Conservation (phyloP, 2,329 filamentous ascomycete genomes). For the Ascosphaera apis region DNA sequence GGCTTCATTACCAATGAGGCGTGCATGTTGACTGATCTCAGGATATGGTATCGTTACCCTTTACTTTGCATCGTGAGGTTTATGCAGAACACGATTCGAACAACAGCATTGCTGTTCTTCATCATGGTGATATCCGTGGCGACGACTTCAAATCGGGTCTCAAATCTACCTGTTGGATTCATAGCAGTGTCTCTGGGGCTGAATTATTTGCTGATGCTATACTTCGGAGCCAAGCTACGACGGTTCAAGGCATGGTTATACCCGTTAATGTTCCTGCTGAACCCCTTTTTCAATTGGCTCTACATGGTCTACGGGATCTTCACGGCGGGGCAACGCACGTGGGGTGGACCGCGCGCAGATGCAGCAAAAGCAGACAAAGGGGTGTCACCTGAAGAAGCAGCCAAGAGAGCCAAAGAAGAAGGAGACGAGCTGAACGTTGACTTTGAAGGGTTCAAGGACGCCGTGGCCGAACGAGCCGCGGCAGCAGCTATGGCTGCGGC, state of each 20-base stretch:
- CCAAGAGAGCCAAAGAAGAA: constrained; percentile 51
- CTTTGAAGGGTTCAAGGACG: constrained; percentile 53
- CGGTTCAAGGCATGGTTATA: constrained; percentile 91
- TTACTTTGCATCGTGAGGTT: constrained; percentile 69
- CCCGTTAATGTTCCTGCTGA: constrained; percentile 82
- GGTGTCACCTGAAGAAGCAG: constrained; percentile 61
- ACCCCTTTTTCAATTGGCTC: constrained; percentile 94
- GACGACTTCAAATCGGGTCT: constrained; percentile 56
- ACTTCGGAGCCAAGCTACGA: constrained; percentile 69
- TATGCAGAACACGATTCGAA: constrained; percentile 90
- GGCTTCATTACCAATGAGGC: constrained; percentile 96
- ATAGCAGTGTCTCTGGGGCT: constrained; percentile 79
- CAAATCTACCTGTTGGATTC: constrained; percentile 72
- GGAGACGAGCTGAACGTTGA: constrained; percentile 82
- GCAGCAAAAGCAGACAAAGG: constrained; percentile 54
- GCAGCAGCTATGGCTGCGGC: too few relatives aligned
- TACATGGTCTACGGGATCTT: constrained; percentile 97
- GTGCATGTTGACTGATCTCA: constrained; percentile 88
- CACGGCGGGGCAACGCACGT: constrained; percentile 80
- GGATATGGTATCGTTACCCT: constrained; percentile 79
- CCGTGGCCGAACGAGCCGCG: not conserved
- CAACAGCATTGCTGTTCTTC: constrained; percentile 81
- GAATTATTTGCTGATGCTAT: constrained; percentile 90
- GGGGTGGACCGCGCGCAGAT: constrained; percentile 83
- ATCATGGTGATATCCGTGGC: constrained; percentile 73